A percentile compares a stretch with the other conserved stretches of the same genome.
phyloP scores from a whole-genome alignment of 345 rosid species.

The Noccaea bulbosa region DNA sequence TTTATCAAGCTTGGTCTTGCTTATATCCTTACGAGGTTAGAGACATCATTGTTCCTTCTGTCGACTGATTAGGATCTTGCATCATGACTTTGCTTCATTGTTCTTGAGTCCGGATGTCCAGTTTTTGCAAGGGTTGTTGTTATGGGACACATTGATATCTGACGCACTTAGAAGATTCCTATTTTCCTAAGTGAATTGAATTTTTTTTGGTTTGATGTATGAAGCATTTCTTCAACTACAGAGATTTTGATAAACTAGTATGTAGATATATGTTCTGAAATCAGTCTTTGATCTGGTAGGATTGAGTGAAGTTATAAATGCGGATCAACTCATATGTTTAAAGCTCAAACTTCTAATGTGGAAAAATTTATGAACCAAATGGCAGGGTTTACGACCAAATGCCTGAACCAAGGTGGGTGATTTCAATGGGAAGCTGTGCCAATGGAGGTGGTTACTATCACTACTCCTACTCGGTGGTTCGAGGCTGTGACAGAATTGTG shows the following conservation, averaged over 20 bases:
- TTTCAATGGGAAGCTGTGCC: slow-evolving; percentile 99
- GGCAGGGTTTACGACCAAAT: slow-evolving; percentile 97
- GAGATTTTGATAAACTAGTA: neutral
- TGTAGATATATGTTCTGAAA: neutral
- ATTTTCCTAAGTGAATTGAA: neutral
- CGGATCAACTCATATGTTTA: neutral
- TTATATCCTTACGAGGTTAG: neutral
- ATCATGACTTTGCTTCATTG: slow-evolving; percentile 20
- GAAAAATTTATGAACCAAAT: slow-evolving; percentile 14
- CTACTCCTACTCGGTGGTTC: slow-evolving; percentile 94
- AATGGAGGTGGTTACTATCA: slow-evolving; percentile 99
- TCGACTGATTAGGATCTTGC: neutral
- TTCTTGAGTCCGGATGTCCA: neutral
- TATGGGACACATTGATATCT: neutral
- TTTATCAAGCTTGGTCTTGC: slow-evolving; percentile 2
- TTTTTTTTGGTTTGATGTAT: neutral
- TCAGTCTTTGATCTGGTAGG: slow-evolving; percentile 6
- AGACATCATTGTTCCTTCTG: slow-evolving; percentile 1
- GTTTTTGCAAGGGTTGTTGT: neutral
- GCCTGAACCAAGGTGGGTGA: slow-evolving; percentile 99
- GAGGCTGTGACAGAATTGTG: slow-evolving; percentile 97
- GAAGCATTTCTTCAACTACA: neutral
- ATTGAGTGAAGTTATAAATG: neutral
- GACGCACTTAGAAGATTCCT: neutral
- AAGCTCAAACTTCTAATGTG: slow-evolving; percentile 12